Evolutionary conservation across 352 stramenopile genomes (phyloP).

Genomic region (Globisporangium polare): DNA sequence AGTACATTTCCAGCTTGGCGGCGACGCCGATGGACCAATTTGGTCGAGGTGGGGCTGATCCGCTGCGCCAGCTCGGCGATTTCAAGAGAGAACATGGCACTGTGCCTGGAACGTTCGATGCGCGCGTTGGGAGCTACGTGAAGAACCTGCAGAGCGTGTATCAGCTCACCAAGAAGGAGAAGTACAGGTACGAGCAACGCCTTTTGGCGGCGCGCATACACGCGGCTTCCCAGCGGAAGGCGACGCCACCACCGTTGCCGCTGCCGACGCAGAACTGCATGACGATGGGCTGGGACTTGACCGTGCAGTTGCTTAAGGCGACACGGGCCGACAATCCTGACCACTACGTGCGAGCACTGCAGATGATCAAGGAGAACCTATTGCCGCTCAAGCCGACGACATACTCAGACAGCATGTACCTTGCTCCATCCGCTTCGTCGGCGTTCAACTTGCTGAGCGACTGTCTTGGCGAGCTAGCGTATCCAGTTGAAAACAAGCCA

Average conservation of each 20-base stretch:
- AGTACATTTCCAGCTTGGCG: slow-evolving; percentile 70
- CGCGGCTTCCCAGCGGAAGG: slow-evolving; percentile 65
- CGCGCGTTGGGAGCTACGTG: slow-evolving; percentile 64
- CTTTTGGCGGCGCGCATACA: slow-evolving; percentile 44
- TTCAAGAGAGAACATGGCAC: slow-evolving; percentile 7
- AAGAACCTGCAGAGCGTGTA: slow-evolving; percentile 70
- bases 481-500: slow-evolving; percentile 7
- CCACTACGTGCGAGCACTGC: slow-evolving; percentile 64
- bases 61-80: slow-evolving; percentile 19
- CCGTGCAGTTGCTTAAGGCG: slow-evolving; percentile 63
- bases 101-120: slow-evolving; percentile 53
- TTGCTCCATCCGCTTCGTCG: slow-evolving; percentile 62
- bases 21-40: slow-evolving; percentile 19
- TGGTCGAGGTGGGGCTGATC: neutral
- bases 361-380: slow-evolving; percentile 74
- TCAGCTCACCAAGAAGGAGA: slow-evolving; percentile 79
- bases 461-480: slow-evolving; percentile 52
- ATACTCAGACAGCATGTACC: slow-evolving; percentile 83
- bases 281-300: slow-evolving; percentile 80
- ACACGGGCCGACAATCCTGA: slow-evolving; percentile 58
- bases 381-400: slow-evolving; percentile 67
- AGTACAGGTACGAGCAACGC: slow-evolving; percentile 71
- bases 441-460: slow-evolving; percentile 77
- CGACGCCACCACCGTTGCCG: slow-evolving; percentile 62
- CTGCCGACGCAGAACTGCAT: slow-evolving; percentile 83